Conservation (phyloP, 2,329 filamentous ascomycete species). For the Aspergillus phoenicis region DNA sequence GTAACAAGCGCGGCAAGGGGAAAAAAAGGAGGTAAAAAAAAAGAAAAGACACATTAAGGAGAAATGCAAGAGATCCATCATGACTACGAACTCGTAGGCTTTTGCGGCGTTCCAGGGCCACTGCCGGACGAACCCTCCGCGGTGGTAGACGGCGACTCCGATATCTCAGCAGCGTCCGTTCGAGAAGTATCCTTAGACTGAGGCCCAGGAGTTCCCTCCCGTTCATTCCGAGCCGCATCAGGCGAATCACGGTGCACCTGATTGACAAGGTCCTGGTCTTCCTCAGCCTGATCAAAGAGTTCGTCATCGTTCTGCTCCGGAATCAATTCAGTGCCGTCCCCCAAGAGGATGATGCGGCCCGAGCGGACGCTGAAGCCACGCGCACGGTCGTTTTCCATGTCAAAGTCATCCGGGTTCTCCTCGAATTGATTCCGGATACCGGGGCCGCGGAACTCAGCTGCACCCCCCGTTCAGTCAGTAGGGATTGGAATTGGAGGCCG, state of each 20-base stretch:
- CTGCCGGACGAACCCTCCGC: constrained; percentile 34
- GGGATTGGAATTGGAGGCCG: constrained; percentile 42
- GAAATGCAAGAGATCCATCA: constrained; percentile 18
- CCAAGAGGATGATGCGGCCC: constrained; percentile 89
- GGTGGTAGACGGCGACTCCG: constrained; percentile 42
- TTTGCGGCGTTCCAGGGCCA: constrained; percentile 26
- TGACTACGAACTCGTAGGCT: constrained; percentile 33
- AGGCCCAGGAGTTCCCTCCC: constrained; percentile 57
- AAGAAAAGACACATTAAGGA: constrained; percentile 7
- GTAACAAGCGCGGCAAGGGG: no score
- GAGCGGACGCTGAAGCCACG: constrained; percentile 72
- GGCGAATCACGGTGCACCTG: constrained; percentile 70
- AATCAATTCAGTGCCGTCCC: constrained; percentile 90
- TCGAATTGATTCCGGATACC: constrained; percentile 81
- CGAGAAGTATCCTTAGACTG: constrained; percentile 38
- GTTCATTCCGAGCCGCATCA: constrained; percentile 44
- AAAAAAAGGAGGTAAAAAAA: constrained; percentile 22
- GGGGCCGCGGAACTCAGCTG: constrained; percentile 83
- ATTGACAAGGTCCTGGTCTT: constrained; percentile 80
- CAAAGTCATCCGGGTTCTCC: constrained; percentile 66
- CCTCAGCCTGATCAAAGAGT: constrained; percentile 90
- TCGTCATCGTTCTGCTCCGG: constrained; percentile 87
- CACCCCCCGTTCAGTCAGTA: constrained; percentile 44
- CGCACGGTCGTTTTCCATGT: constrained; percentile 54
- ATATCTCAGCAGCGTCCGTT: constrained; percentile 31